Percentiles rank a stretch among this genome's conserved stretches.
These are phyloP conservation scores for Amylocarpus encephaloides DNA, from an alignment of 2,329 filamentous ascomycete genomes.

Conservation along the genomic window DNA sequence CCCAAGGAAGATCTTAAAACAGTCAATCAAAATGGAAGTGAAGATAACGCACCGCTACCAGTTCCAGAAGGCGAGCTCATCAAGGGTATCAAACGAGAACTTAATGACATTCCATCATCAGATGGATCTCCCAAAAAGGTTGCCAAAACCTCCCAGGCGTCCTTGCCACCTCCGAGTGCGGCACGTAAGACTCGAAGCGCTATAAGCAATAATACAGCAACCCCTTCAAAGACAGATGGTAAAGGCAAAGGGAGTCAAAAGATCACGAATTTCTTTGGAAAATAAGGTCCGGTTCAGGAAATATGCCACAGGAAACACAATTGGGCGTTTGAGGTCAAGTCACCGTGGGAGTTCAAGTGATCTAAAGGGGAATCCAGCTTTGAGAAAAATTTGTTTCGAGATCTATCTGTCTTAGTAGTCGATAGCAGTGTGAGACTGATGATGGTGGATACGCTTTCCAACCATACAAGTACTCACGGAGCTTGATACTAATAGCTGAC, in stretches of 20 bases:
- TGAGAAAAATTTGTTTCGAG: too few relatives aligned
- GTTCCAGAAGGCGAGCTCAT: constrained; percentile 19
- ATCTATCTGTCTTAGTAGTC: too few relatives aligned
- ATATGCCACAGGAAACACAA: neutral
- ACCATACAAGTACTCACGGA: neutral
- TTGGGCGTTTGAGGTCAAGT: neutral
- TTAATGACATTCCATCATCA: constrained; percentile 21
- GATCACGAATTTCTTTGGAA: constrained; percentile 49
- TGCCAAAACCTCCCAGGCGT: constrained; percentile 20
- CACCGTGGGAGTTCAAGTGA: neutral
- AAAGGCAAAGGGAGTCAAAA: constrained; percentile 31
- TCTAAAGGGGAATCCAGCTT: neutral
- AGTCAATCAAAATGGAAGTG: constrained; percentile 20
- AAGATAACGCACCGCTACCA: constrained; percentile 28
- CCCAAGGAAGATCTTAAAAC: constrained; percentile 22
- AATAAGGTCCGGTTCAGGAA: neutral
- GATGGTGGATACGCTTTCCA: neutral
- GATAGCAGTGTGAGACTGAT: neutral
- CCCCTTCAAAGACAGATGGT: constrained; percentile 11
- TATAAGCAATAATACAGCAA: constrained; percentile 16
- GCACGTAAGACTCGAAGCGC: constrained; percentile 11
- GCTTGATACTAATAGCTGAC: neutral
- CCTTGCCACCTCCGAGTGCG: constrained; percentile 8
- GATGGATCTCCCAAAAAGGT: constrained; percentile 25
- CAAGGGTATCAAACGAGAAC: constrained; percentile 26